phyloP scores from a whole-genome alignment of 2,329 filamentous ascomycete species.

The Diaporthe sp. region DNA sequence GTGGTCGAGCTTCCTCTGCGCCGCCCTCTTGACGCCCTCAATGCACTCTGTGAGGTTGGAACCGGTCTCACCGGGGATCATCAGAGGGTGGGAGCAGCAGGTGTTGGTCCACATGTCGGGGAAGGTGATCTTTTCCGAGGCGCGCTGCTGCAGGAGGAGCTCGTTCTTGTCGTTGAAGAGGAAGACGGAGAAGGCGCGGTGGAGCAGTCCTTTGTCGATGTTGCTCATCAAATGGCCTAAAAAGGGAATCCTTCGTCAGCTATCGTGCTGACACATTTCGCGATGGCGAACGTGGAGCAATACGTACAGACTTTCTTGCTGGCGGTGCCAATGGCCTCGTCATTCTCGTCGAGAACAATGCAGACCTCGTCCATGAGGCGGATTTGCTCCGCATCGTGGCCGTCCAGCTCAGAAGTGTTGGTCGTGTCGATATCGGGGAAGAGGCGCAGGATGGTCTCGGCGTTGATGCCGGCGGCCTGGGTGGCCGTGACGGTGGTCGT shows the following conservation, averaged over 20 bases:
- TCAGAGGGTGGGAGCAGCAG: conserved; percentile 97
- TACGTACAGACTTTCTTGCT: conserved; percentile 96
- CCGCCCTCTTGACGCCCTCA: conserved; percentile 89
- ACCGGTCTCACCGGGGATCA: conserved; percentile 92
- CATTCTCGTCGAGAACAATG: conserved; percentile 94
- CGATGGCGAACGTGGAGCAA: neutral
- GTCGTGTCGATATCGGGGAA: conserved; percentile 86
- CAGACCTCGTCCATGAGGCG: conserved; percentile 98
- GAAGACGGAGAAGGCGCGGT: conserved; percentile 98
- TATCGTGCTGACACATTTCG: neutral
- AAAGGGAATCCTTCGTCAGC: conserved; percentile 14
- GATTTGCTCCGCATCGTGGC: conserved; percentile 98
- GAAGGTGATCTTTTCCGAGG: conserved; percentile 98
- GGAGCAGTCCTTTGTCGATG: conserved; percentile 94
- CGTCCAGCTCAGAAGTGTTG: conserved; percentile 78
- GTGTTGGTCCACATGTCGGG: conserved; percentile 99
- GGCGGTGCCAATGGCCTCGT: conserved; percentile 92
- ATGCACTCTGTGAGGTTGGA: conserved; percentile 83
- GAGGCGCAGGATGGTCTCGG: conserved; percentile 85
- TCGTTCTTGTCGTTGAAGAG: conserved; percentile 96
- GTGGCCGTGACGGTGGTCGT: conserved; percentile 61
- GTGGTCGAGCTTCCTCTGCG: conserved; percentile 92
- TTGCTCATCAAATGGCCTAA: conserved; percentile 98
- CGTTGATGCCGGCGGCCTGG: conserved; percentile 76
- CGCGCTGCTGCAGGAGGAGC: conserved; percentile 94